phyloP scores from a whole-genome alignment of 1,139 yeast genomes.

The Blastobotrys illinoisensis region DNA sequence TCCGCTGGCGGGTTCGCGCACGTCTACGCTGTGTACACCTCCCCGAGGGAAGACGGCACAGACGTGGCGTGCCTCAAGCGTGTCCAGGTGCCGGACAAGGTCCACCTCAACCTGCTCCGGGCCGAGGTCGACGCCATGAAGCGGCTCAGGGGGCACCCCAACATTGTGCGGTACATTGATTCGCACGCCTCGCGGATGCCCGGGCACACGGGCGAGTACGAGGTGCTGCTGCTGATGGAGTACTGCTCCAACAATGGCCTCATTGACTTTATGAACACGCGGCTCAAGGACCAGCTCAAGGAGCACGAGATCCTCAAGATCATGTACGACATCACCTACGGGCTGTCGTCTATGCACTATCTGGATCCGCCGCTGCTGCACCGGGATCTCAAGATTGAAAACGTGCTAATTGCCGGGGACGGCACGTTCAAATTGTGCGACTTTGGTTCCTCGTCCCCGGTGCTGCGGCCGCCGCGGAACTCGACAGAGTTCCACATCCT shows the following conservation, averaged over 20 bases:
- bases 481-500: conserved; percentile 61
- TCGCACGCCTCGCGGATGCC: conserved; percentile 82
- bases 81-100: conserved; percentile 70
- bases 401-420: conserved; percentile 71
- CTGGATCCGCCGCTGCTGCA: conserved; percentile 77
- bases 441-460: conserved; percentile 85
- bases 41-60: conserved; percentile 31
- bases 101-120: conserved; percentile 57
- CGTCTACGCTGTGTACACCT: conserved; percentile 61
- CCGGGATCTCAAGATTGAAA: conserved; percentile 92
- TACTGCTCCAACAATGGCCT: conserved; percentile 77
- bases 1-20: conserved; percentile 78
- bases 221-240: conserved; percentile 90
- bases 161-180: conserved; percentile 85
- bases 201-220: conserved; percentile 50
- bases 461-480: conserved; percentile 57
- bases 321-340: conserved; percentile 76
- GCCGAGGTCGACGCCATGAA: conserved; percentile 83
- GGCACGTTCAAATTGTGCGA: conserved; percentile 82
- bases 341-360: conserved; percentile 85
- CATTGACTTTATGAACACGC: conserved; percentile 90
- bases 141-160: conserved; percentile 66
- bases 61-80: conserved; percentile 58
- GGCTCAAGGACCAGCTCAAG: conserved; percentile 71
- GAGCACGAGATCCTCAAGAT: conserved; percentile 80